Conservation (phyloP, 148 eudicot species). For the Oxyria digyna region DNA sequence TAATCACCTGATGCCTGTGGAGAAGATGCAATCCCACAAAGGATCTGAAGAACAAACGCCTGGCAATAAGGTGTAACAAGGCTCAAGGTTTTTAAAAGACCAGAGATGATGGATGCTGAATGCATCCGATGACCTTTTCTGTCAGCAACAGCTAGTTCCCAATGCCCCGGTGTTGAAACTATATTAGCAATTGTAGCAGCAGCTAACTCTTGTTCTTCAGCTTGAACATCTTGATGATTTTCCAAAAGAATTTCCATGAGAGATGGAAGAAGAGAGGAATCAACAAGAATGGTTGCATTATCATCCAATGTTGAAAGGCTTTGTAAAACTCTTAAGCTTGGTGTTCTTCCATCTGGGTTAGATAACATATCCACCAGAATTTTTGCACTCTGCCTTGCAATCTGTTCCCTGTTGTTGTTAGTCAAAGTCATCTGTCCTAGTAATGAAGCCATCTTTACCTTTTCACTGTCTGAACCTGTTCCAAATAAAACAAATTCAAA, state of each 20-base stretch:
- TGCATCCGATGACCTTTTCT: conserved; percentile 34
- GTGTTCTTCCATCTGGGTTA: conserved; percentile 29
- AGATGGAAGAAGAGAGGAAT: conserved; percentile 44
- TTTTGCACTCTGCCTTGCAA: conserved; percentile 42
- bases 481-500: neutral
- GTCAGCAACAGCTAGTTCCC: conserved; percentile 56
- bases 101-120: conserved; percentile 28
- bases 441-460: conserved; percentile 42
- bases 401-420: conserved; percentile 39
- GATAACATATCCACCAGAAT: conserved; percentile 40
- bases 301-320: conserved; percentile 50
- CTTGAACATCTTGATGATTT: conserved; percentile 20
- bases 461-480: conserved; percentile 34
- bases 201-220: conserved; percentile 33
- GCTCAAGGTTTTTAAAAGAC: conserved; percentile 27
- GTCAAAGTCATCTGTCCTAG: conserved; percentile 55
- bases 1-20: conserved; percentile 53
- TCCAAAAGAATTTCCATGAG: conserved; percentile 32
- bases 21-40: conserved; percentile 51
- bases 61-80: conserved; percentile 38
- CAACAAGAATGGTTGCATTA: conserved; percentile 49
- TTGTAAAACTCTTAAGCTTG: conserved; percentile 40
- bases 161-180: conserved; percentile 54
- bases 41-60: conserved; percentile 35
- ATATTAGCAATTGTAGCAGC: conserved; percentile 43